These are phyloP conservation scores for Thelonectria blattea DNA, from an alignment of 2,329 filamentous ascomycete species.

Conservation along the genomic window DNA sequence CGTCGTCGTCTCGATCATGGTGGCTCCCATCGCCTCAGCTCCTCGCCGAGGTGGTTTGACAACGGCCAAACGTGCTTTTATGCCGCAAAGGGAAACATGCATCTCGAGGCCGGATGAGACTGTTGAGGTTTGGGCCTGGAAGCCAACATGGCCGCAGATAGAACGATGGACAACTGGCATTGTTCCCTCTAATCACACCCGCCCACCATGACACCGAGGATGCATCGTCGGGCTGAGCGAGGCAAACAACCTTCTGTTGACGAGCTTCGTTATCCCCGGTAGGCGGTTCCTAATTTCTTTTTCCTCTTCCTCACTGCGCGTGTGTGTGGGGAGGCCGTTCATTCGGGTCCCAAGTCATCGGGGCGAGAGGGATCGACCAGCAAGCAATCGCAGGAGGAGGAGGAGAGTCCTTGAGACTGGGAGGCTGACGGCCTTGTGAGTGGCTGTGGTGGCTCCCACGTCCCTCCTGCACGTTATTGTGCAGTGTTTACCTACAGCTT, in stretches of 20 bases:
- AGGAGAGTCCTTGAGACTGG: conserved; percentile 17
- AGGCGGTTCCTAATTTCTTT: background rate
- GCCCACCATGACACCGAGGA: conserved; percentile 14
- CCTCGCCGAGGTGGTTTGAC: conserved; percentile 6
- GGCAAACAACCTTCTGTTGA: conserved; percentile 10
- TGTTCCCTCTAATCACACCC: conserved; percentile 23
- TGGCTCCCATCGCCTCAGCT: background rate
- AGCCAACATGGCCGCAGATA: conserved; percentile 27
- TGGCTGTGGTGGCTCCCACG: conserved; percentile 27
- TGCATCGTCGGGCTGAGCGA: conserved; percentile 1
- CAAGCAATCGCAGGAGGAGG: conserved; percentile 6
- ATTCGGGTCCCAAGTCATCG: conserved; percentile 25
- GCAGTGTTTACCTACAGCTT: background rate
- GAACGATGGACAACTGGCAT: conserved; percentile 32
- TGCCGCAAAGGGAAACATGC: conserved; percentile 27
- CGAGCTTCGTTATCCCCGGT: background rate
- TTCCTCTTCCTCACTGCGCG: background rate
- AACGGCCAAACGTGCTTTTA: conserved; percentile 12
- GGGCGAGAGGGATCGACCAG: conserved; percentile 26
- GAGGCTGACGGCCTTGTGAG: conserved; percentile 21
- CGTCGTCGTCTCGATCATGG: background rate
- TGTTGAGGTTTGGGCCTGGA: background rate
- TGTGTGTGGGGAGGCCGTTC: conserved; percentile 22
- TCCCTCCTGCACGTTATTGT: conserved; percentile 2
- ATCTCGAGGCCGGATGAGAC: conserved; percentile 22